Evolutionary conservation across 768 basidiomycete species (phyloP).

Genomic region (Trametes villosa): DNA sequence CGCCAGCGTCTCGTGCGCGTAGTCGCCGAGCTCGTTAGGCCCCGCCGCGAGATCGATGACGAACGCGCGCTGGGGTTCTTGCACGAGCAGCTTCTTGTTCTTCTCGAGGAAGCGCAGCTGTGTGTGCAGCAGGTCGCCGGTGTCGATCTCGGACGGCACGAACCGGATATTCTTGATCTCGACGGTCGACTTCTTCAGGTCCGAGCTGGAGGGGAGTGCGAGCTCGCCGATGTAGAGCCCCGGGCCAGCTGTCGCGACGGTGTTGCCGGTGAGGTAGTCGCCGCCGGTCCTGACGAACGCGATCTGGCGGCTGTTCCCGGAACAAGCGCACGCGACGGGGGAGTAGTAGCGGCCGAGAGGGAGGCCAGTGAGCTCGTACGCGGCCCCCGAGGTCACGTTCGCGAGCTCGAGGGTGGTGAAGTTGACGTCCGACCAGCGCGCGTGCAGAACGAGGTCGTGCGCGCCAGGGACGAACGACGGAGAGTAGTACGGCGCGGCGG

Average conservation of each 20-base stretch:
- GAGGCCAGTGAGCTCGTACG: slow-evolving; percentile 56
- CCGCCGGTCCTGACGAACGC: slow-evolving; percentile 70
- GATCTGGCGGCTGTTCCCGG: slow-evolving; percentile 47
- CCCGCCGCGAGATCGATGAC: slow-evolving; percentile 54
- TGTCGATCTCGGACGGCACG: slow-evolving; percentile 55
- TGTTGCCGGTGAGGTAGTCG: slow-evolving; percentile 60
- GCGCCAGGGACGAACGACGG: slow-evolving; percentile 63
- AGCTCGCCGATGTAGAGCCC: slow-evolving; percentile 71
- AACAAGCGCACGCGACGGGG: slow-evolving; percentile 55
- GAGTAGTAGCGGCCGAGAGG: slow-evolving; percentile 70
- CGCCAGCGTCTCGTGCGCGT: slow-evolving; percentile 51
- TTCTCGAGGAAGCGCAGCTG: slow-evolving; percentile 60
- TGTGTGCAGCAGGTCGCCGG: slow-evolving; percentile 44
- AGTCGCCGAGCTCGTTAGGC: slow-evolving; percentile 51
- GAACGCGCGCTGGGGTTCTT: slow-evolving; percentile 55
- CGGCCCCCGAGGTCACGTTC: slow-evolving; percentile 47
- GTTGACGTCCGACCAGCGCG: slow-evolving; percentile 66
- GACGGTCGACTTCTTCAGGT: slow-evolving; percentile 34
- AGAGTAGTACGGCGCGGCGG: slow-evolving; percentile 59
- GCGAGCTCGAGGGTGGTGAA: slow-evolving; percentile 72
- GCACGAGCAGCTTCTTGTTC: slow-evolving; percentile 59
- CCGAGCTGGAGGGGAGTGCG: slow-evolving; percentile 46
- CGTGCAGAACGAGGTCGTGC: slow-evolving; percentile 59
- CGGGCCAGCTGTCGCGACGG: slow-evolving; percentile 64
- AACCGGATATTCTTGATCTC: slow-evolving; percentile 51